phyloP scores from a whole-genome alignment of 176 grass and related monocot species.

The Eragrostis nindensis region DNA sequence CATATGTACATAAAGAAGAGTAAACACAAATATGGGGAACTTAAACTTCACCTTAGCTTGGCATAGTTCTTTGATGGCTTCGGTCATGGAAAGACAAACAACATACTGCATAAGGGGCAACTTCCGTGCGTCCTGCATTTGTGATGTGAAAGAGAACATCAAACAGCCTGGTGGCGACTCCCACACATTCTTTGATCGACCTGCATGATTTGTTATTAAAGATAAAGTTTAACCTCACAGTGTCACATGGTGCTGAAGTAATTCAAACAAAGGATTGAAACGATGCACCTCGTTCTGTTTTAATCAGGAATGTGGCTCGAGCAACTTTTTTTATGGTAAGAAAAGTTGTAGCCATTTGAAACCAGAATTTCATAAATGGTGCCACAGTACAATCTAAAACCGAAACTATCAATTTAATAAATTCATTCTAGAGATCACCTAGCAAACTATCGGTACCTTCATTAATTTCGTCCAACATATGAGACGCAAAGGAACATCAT shows the following conservation, averaged over 20 bases:
- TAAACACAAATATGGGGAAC: background rate
- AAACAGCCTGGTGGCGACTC: constrained; percentile 90
- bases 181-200: constrained; percentile 83
- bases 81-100: constrained; percentile 78
- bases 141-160: constrained; percentile 92
- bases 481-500: background rate
- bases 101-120: constrained; percentile 94
- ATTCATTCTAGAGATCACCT: background rate
- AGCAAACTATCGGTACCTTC: background rate
- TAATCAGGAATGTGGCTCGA: background rate
- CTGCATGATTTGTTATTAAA: constrained; percentile 33
- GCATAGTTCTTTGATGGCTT: constrained; percentile 79
- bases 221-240: background rate
- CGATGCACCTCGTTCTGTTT: background rate
- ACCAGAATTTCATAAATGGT: background rate
- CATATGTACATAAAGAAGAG: background rate
- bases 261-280: no score
- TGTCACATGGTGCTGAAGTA: background rate
- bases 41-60: constrained; percentile 55
- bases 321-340: background rate
- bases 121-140: constrained; percentile 76
- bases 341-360: background rate
- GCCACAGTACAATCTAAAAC: background rate
- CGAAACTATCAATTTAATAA: background rate
- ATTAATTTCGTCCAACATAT: background rate